Conservation (phyloP, 2,329 filamentous ascomycete genomes). For the Aspergillus neoniger region DNA sequence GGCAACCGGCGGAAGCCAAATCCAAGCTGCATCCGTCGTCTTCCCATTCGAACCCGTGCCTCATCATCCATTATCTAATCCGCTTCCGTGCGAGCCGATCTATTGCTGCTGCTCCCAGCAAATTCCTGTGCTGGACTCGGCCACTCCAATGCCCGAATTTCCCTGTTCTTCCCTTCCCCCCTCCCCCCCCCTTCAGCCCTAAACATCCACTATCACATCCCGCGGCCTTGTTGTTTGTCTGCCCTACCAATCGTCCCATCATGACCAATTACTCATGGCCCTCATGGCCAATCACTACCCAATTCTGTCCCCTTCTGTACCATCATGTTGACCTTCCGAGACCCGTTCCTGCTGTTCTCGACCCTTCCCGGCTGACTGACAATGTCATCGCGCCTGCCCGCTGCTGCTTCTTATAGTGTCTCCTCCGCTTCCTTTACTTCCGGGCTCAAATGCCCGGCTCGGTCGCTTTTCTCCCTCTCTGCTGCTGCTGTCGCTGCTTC, state of each 20-base stretch:
- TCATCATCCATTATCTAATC: constrained; percentile 24
- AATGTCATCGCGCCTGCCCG: constrained; percentile 14
- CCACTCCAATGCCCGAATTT: not conserved
- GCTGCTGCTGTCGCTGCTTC: constrained; percentile 17
- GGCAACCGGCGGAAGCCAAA: constrained; percentile 27
- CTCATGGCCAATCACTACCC: not conserved
- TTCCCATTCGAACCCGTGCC: constrained; percentile 9
- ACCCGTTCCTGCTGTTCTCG: constrained; percentile 21
- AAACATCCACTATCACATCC: not conserved
- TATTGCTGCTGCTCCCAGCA: constrained; percentile 17
- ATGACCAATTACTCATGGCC: constrained; percentile 6
- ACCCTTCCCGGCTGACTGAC: constrained; percentile 22
- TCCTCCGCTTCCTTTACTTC: constrained; percentile 12
- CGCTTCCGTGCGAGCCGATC: constrained; percentile 29
- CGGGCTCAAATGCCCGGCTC: constrained; percentile 17
- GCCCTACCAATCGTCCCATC: constrained; percentile 4
- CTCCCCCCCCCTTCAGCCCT: not conserved
- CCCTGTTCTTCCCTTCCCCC: not conserved
- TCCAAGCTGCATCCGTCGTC: constrained; percentile 27
- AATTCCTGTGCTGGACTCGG: constrained; percentile 13
- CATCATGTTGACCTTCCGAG: not conserved
- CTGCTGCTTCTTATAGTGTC: constrained; percentile 28
- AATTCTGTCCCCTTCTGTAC: not conserved
- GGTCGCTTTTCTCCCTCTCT: constrained; percentile 14
- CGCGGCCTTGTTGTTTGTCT: constrained; percentile 4